phyloP scores from a whole-genome alignment of 805 yeast genomes.

The Candida bentonensis region DNA sequence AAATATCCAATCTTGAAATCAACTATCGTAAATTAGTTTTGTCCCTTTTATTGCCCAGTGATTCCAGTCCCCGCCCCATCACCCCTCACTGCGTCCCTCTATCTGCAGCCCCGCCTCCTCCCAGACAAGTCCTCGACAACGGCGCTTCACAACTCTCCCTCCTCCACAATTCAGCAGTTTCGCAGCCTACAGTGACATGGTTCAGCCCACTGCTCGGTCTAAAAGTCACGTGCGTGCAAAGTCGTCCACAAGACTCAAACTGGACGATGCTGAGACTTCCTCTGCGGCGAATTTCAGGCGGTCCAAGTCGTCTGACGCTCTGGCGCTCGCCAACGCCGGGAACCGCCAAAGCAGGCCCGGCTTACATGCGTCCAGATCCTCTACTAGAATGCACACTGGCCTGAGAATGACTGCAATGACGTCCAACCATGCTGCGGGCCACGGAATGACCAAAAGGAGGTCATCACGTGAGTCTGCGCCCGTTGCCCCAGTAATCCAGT shows the following conservation, averaged over 20 bases:
- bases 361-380: neutral
- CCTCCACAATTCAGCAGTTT: too few species aligned
- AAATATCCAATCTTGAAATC: too few species aligned
- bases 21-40: too few species aligned
- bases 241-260: neutral
- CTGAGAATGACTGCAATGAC: constrained; percentile 1
- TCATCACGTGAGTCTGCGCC: neutral
- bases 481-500: neutral
- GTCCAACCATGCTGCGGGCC: neutral
- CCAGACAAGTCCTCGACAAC: too few species aligned
- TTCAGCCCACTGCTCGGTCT: neutral
- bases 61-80: too few species aligned
- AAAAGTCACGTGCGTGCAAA: neutral
- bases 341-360: neutral
- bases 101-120: too few species aligned
- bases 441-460: neutral
- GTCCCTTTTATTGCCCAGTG: too few species aligned
- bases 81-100: too few species aligned
- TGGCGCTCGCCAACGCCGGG: neutral
- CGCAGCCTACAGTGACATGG: too few species aligned
- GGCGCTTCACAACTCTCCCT: constrained; percentile 1
- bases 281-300: neutral
- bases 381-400: neutral
- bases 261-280: neutral
- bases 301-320: neutral